phyloP scores from a whole-genome alignment of 2,329 filamentous ascomycete species.

The Septoria linicola region DNA sequence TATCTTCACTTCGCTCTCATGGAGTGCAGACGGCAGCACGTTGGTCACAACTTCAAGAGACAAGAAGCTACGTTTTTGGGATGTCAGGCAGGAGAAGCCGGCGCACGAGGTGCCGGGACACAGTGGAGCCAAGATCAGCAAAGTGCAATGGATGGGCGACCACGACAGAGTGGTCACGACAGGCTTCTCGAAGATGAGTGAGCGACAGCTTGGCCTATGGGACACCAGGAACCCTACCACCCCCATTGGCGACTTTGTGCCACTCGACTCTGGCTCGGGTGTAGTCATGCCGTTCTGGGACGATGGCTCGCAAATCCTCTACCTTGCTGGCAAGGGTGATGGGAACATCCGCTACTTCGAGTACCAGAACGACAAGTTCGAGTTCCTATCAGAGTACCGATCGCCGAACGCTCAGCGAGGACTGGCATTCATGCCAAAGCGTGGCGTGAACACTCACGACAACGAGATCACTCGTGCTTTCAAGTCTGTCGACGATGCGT shows the following conservation, averaged over 20 bases:
- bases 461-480: constrained; percentile 94
- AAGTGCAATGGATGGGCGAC: constrained; percentile 95
- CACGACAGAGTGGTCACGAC: constrained; percentile 94
- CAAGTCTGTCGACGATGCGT: constrained; percentile 93
- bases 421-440: constrained; percentile 89
- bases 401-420: constrained; percentile 93
- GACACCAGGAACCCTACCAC: constrained; percentile 76
- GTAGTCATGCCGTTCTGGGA: constrained; percentile 99
- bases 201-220: constrained; percentile 93
- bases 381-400: constrained; percentile 95
- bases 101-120: constrained; percentile 84
- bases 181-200: constrained; percentile 97
- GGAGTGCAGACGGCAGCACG: constrained; percentile 84
- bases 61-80: constrained; percentile 98
- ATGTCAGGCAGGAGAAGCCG: constrained; percentile 87
- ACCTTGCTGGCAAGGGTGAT: constrained; percentile 95
- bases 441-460: constrained; percentile 92
- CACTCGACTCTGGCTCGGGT: constrained; percentile 91
- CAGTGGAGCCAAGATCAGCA: constrained; percentile 93
- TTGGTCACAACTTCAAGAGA: constrained; percentile 92
- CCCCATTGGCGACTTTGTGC: constrained; percentile 85
- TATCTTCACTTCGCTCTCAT: constrained; percentile 91
- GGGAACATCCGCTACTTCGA: constrained; percentile 99
- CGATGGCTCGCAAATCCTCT: constrained; percentile 90
- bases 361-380: constrained; percentile 97